Conservation (phyloP, 2,329 filamentous ascomycete species). For the Ophiocordyceps australis region DNA sequence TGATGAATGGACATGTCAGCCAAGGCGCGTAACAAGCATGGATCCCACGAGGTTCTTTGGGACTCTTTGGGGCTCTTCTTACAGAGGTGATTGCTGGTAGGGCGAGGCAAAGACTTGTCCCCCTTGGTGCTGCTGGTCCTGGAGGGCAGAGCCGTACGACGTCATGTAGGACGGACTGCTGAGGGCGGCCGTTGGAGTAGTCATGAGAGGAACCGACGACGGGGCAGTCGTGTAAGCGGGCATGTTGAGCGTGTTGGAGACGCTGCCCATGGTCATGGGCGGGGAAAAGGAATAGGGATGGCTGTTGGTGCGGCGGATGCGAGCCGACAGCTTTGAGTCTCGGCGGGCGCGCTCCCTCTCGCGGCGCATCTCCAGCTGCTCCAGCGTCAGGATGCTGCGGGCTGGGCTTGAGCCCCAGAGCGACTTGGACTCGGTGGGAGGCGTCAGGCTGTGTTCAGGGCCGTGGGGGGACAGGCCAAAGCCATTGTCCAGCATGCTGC, state of each 20-base stretch:
- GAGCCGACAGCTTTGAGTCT: slow-evolving; percentile 33
- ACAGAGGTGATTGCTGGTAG: slow-evolving; percentile 17
- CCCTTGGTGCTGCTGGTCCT: slow-evolving; percentile 22
- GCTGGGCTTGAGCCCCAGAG: slow-evolving; percentile 41
- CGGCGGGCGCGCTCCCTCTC: slow-evolving; percentile 40
- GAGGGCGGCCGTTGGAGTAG: slow-evolving; percentile 27
- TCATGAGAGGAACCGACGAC: slow-evolving; percentile 28
- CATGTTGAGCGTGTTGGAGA: slow-evolving; percentile 21
- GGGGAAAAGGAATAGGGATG: slow-evolving; percentile 21
- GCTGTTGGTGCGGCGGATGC: slow-evolving; percentile 32
- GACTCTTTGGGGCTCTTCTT: too few relatives aligned
- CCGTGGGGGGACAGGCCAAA: slow-evolving; percentile 23
- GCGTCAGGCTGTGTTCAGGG: slow-evolving; percentile 32
- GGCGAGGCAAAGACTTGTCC: slow-evolving; percentile 13
- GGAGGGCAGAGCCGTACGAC: slow-evolving; percentile 28
- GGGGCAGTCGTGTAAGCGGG: slow-evolving; percentile 33
- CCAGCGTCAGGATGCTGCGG: slow-evolving; percentile 31
- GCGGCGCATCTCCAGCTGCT: slow-evolving; percentile 43
- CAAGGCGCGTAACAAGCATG: too few relatives aligned
- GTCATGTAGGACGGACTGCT: slow-evolving; percentile 24
- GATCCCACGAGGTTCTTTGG: too few relatives aligned
- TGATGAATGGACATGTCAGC: too few relatives aligned
- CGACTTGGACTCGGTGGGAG: slow-evolving; percentile 29
- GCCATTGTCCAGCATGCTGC: slow-evolving; percentile 23
- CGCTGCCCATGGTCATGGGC: slow-evolving; percentile 16